Evolutionary conservation across 2,329 filamentous ascomycete species (phyloP).

Genomic region (Penicillium sp.): DNA sequence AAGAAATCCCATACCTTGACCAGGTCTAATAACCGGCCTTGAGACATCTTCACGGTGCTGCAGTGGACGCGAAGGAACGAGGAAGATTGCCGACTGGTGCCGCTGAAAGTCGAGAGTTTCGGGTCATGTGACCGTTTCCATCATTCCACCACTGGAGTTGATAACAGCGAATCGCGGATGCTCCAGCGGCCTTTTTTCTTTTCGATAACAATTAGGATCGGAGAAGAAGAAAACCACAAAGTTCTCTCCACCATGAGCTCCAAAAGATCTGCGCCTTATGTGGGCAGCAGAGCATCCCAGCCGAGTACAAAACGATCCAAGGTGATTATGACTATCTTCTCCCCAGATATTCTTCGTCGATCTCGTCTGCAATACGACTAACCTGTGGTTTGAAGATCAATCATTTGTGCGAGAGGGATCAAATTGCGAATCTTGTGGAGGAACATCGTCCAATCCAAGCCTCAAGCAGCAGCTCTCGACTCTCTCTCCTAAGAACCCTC

Average conservation of each 20-base stretch:
- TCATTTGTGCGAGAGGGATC: background rate
- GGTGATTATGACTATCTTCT: slow-evolving; percentile 9
- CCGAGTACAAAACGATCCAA: slow-evolving; percentile 18
- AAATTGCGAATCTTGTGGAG: background rate
- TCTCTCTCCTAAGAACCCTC: slow-evolving; percentile 21
- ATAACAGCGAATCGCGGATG: background rate
- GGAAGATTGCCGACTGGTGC: background rate
- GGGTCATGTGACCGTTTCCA: slow-evolving; percentile 6
- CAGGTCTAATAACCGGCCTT: slow-evolving; percentile 63
- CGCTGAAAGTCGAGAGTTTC: background rate
- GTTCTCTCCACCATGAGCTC: slow-evolving; percentile 20
- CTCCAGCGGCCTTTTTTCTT: background rate
- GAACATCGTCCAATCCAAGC: background rate
- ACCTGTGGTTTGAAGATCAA: background rate
- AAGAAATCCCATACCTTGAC: slow-evolving; percentile 65
- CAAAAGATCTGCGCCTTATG: slow-evolving; percentile 22
- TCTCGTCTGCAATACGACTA: background rate
- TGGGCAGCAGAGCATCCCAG: background rate
- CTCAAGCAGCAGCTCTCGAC: slow-evolving; percentile 13
- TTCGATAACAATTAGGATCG: background rate
- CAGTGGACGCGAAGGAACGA: background rate
- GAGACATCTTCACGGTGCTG: slow-evolving; percentile 41
- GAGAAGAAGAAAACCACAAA: background rate
- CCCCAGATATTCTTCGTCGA: background rate
- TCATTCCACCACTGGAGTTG: background rate